These are phyloP conservation scores for Podaxis pistillaris DNA, from an alignment of 768 basidiomycete species.

Conservation along the genomic window DNA sequence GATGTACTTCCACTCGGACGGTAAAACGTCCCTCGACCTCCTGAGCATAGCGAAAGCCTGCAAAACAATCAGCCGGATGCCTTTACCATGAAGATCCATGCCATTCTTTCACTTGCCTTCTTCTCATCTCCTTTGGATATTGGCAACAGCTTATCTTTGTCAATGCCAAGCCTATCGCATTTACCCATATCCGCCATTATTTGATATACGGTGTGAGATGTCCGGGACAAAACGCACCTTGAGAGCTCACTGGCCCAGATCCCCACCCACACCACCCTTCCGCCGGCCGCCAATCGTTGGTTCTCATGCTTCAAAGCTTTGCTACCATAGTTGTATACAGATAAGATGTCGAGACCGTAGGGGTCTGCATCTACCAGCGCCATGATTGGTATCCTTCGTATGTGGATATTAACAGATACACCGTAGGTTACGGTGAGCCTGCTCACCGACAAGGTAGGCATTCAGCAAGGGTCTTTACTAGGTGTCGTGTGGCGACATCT, in stretches of 20 bases:
- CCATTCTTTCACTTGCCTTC: constrained; percentile 48
- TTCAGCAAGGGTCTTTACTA: constrained; percentile 71
- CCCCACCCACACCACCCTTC: constrained; percentile 78
- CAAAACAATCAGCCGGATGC: not conserved
- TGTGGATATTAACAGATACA: not conserved
- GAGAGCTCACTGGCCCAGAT: constrained; percentile 67
- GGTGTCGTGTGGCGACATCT: constrained; percentile 85
- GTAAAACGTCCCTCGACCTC: constrained; percentile 39
- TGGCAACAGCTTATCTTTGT: constrained; percentile 60
- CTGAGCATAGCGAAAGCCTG: constrained; percentile 67
- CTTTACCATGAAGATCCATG: not conserved
- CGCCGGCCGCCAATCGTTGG: constrained; percentile 55
- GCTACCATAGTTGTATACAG: constrained; percentile 85
- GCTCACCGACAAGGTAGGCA: constrained; percentile 43
- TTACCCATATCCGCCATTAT: not conserved
- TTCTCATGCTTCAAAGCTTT: constrained; percentile 67
- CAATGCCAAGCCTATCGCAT: constrained; percentile 52
- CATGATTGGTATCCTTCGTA: constrained; percentile 67
- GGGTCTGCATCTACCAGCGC: constrained; percentile 90
- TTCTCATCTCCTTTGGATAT: constrained; percentile 70
- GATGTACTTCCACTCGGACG: constrained; percentile 64
- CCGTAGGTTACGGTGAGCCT: not conserved
- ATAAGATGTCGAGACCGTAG: constrained; percentile 89
- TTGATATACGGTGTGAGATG: not conserved
- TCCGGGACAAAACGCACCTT: constrained; percentile 39